Evolutionary conservation across 2,329 filamentous ascomycete genomes (phyloP).

Genomic region (Trichoderma harzianum): DNA sequence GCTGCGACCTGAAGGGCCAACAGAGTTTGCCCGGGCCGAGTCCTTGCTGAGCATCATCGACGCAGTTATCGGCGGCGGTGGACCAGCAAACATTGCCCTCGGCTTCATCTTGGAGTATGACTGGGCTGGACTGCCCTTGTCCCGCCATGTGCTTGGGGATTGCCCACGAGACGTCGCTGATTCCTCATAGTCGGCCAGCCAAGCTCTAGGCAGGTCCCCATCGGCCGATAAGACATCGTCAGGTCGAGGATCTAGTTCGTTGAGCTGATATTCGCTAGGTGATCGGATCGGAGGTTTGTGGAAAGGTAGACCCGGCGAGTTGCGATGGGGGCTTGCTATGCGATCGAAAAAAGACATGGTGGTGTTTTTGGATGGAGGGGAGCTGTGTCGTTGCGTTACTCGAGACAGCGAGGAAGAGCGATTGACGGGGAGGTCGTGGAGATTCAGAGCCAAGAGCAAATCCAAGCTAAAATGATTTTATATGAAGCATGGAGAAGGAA

Average conservation of each 20-base stretch:
- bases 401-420: not conserved
- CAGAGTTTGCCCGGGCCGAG: not conserved
- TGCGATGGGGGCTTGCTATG: slow-evolving; percentile 26
- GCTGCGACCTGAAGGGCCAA: not conserved
- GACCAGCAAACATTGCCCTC: slow-evolving; percentile 44
- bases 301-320: slow-evolving; percentile 28
- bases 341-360: slow-evolving; percentile 30
- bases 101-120: slow-evolving; percentile 33
- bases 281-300: slow-evolving; percentile 26
- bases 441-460: not conserved
- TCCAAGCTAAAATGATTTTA: not conserved
- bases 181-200: slow-evolving; percentile 23
- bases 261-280: slow-evolving; percentile 37
- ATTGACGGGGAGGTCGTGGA: not conserved
- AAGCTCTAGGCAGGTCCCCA: slow-evolving; percentile 23
- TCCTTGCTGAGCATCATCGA: slow-evolving; percentile 37
- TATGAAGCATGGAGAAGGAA: not conserved
- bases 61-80: slow-evolving; percentile 49
- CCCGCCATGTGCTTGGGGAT: slow-evolving; percentile 22
- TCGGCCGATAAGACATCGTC: slow-evolving; percentile 27
- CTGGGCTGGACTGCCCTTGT: slow-evolving; percentile 28
- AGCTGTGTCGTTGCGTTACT: not conserved
- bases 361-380: not conserved
- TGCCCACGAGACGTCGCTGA: slow-evolving; percentile 9
- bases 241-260: slow-evolving; percentile 38